phyloP scores from a whole-genome alignment of 1,139 yeast species.

The Magnusiomyces ingens region DNA sequence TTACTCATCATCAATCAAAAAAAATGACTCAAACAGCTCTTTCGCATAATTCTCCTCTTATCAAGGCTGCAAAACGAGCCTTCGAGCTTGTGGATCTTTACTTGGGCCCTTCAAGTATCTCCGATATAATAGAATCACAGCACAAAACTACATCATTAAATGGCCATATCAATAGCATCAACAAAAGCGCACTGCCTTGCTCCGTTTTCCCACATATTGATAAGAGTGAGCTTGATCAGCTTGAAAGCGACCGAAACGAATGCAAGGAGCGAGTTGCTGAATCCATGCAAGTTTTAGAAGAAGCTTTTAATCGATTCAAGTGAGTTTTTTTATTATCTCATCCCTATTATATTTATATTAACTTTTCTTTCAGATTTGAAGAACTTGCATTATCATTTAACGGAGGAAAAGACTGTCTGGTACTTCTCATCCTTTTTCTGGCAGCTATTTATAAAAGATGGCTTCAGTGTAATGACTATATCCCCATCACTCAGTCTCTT shows the following conservation, averaged over 20 bases:
- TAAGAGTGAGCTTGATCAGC: not conserved
- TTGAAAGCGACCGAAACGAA: not conserved
- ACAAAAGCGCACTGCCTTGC: not conserved
- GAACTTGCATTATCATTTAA: conserved; percentile 74
- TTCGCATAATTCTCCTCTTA: not conserved
- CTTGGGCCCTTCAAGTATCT: not conserved
- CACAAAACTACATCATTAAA: not conserved
- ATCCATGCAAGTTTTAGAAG: conserved; percentile 30
- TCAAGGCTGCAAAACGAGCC: conserved; percentile 4
- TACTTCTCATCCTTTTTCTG: conserved; percentile 62
- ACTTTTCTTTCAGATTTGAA: conserved; percentile 30
- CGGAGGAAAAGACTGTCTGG: conserved; percentile 89
- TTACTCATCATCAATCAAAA: not conserved
- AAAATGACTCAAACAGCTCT: conserved; percentile 3
- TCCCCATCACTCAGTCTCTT: conserved; percentile 20
- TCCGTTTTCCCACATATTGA: not conserved
- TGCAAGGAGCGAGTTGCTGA: conserved; percentile 31
- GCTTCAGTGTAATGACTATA: conserved; percentile 8
- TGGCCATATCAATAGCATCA: not conserved
- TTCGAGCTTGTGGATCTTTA: conserved; percentile 4
- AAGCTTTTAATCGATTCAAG: conserved; percentile 32
- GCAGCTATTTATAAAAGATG: conserved; percentile 47
- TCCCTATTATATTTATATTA: not conserved
- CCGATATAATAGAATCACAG: not conserved
- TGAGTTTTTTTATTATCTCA: conserved; percentile 15